Evolutionary conservation across 441 rosid species (phyloP).

Genomic region (Hura crepitans): DNA sequence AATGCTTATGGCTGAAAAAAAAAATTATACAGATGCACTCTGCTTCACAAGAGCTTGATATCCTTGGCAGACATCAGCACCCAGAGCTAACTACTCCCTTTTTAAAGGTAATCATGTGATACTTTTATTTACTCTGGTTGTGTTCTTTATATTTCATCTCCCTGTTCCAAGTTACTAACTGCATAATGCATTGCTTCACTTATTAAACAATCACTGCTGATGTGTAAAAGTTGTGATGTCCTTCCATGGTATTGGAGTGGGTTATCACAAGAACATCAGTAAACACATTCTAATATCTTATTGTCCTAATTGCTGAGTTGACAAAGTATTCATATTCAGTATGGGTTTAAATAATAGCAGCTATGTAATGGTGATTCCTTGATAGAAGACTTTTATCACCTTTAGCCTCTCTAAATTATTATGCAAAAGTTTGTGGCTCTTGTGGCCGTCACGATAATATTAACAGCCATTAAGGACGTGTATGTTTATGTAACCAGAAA

Average conservation of each 20-base stretch:
- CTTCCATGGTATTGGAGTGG: not conserved
- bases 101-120: conserved; percentile 53
- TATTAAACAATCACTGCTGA: not conserved
- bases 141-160: not conserved
- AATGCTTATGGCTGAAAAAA: conserved; percentile 10
- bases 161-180: not conserved
- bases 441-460: too few species aligned
- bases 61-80: conserved; percentile 89
- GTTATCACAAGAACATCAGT: not conserved
- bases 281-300: not conserved
- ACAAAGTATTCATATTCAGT: not conserved
- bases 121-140: conserved; percentile 2
- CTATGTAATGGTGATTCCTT: too few species aligned
- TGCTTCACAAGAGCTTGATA: conserved; percentile 82
- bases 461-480: not conserved
- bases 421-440: not conserved
- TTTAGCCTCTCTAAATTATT: not conserved
- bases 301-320: not conserved
- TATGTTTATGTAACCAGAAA: not conserved
- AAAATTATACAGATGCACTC: conserved; percentile 63
- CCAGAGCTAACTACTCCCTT: conserved; percentile 83
- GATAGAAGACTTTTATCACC: not conserved
- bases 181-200: not conserved
- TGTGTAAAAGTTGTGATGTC: not conserved
- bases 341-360: too few species aligned